These are phyloP conservation scores for Hypoxylon perforatum DNA, from an alignment of 495 filamentous ascomycete genomes.

Conservation along the genomic window DNA sequence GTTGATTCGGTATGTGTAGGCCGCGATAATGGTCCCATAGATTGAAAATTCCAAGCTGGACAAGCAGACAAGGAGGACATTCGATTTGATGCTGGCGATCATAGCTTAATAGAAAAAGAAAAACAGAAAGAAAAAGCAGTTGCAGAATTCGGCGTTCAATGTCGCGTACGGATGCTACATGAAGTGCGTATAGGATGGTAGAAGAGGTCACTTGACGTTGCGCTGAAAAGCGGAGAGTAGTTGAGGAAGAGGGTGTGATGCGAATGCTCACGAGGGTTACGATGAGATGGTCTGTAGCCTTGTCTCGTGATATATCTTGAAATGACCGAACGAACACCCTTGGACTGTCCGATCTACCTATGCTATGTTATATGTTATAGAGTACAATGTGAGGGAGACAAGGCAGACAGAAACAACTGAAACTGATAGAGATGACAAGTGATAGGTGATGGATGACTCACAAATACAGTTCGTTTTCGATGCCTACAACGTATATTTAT, in stretches of 20 bases:
- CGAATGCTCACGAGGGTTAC: constrained; percentile 39
- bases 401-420: no score
- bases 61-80: no score
- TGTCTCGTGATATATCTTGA: constrained; percentile 26
- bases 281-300: constrained; percentile 18
- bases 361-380: no score
- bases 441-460: no score
- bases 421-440: no score
- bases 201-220: constrained; percentile 35
- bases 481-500: no score
- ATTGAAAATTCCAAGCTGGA: neutral
- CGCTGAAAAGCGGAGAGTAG: constrained; percentile 29
- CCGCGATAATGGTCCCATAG: neutral
- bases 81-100: neutral
- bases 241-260: constrained; percentile 39
- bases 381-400: no score
- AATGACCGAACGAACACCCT: neutral
- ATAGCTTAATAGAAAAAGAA: constrained; percentile 3
- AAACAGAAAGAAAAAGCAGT: neutral
- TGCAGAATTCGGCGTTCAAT: neutral
- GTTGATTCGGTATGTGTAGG: constrained; percentile 5
- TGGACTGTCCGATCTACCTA: no score
- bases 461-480: no score
- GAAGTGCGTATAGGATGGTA: constrained; percentile 20
- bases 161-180: constrained; percentile 3